Percentiles rank a stretch among this genome's conserved stretches.
These are phyloP conservation scores for Linnemannia zychae DNA, from an alignment of 192 early-diverging fungal genomes.

Conservation along the genomic window DNA sequence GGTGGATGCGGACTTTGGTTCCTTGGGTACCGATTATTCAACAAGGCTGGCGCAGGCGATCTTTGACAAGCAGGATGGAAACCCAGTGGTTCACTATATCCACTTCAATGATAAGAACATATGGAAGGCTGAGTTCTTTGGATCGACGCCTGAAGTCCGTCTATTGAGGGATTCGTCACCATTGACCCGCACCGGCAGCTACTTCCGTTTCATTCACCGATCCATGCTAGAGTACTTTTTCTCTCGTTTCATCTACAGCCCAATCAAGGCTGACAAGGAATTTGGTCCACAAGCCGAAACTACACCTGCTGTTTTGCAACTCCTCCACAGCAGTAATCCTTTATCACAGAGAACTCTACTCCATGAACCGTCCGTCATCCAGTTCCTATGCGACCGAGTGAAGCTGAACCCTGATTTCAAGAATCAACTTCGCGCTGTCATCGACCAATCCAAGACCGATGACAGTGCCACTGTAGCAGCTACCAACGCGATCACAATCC, in stretches of 20 bases:
- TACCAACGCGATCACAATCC: slow-evolving; percentile 13
- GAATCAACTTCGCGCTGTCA: neutral
- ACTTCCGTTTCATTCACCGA: neutral
- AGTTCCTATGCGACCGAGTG: neutral
- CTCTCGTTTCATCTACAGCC: neutral
- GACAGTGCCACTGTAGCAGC: neutral
- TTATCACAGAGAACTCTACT: neutral
- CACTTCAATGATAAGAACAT: neutral
- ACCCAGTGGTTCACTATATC: neutral
- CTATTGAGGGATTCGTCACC: neutral
- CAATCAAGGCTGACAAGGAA: neutral
- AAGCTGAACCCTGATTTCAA: neutral
- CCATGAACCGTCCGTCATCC: neutral
- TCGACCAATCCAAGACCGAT: slow-evolving; percentile 11
- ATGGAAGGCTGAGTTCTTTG: neutral
- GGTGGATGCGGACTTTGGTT: neutral
- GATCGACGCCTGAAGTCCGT: neutral
- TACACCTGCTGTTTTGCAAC: neutral
- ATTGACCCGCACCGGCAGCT: neutral
- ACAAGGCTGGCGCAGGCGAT: neutral
- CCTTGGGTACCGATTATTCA: neutral
- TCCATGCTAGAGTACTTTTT: neutral
- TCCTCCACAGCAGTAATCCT: neutral
- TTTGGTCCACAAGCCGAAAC: neutral
- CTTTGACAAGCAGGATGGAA: neutral